Base-by-base conservation (phyloP, 2,329 filamentous ascomycete species). In the Venturia nashicola region DNA sequence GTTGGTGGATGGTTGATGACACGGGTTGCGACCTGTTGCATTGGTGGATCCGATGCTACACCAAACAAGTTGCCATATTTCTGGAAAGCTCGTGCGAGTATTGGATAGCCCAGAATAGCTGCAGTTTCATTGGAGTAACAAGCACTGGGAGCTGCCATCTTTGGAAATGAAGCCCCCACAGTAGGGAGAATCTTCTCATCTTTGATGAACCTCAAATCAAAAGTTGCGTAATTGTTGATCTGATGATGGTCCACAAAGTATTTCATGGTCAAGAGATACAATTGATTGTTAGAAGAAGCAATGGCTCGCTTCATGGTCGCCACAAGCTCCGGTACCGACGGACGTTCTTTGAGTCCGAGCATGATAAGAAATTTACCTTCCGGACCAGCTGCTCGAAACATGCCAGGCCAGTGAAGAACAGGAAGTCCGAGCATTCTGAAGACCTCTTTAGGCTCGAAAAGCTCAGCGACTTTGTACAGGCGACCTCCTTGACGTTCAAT, bases 191-290 rank as follows among this genome's bases (percentile, higher is more conserved):
- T 80, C 1, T 78, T 76, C 14, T 74, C 70, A 27, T 74, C 72
- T 36, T 75, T 75, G 61, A 65, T 72, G 16, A 78, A 78, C 63
- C 12, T 74, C 67, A 88, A 80, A 68, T 86, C 82, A 71, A 85
- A 90, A 2, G 77, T 76, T 1, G 77, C 81, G 73, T 99, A 97
- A 0, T 84, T 83, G 69, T 97, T 90, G 39, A 82, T 82, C 67
- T 90, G 86, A 72, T 93, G 88, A 70, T 93, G 89, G 39, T 84
- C 81, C 64, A 96, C 83, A 72, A 91, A 96, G 73, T 96, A 97
- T 2, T 82, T 82, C 79, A 96, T 84, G 0, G 90, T 84, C 64
- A 84, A 85, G 54, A 84, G 81, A 66, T 91, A 85, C 46, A 91
- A 76, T 9, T 72, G 69, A 27, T 72, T 69, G 68, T 86, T 77